A percentile compares a stretch with the other conserved stretches of the same genome.
These are phyloP conservation scores for Cercospora sp. DNA, from an alignment of 2,329 filamentous ascomycete genomes.

Conservation along the genomic window DNA sequence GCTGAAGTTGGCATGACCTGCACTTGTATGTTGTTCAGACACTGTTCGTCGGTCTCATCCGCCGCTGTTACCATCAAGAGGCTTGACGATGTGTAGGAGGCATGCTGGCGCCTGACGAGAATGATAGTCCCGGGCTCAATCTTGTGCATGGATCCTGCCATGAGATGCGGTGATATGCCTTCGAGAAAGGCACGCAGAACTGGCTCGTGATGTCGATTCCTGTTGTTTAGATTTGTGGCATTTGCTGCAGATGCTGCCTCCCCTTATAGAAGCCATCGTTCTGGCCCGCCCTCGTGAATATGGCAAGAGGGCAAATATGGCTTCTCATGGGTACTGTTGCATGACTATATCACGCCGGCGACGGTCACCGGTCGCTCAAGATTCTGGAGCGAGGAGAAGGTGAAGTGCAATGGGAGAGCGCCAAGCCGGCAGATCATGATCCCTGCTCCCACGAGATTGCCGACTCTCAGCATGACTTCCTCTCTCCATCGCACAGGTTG, in stretches of 20 bases:
- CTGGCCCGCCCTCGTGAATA: background rate
- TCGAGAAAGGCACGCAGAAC: background rate
- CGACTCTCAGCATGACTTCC: background rate
- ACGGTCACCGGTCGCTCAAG: background rate
- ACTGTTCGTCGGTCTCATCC: background rate
- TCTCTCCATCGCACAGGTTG: background rate
- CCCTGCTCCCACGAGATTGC: background rate
- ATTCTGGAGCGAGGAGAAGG: background rate
- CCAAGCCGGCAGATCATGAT: background rate
- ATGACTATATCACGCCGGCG: background rate
- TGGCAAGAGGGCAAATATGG: background rate
- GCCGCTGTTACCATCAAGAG: background rate
- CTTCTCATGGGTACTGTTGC: background rate
- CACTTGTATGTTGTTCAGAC: background rate
- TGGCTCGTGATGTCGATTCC: background rate
- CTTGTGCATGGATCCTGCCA: background rate
- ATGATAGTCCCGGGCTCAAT: background rate
- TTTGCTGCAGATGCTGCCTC: too few relatives aligned
- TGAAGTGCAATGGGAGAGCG: background rate
- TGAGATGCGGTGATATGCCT: background rate
- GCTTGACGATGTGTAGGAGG: background rate
- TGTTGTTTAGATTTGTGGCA: background rate
- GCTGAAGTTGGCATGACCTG: constrained; percentile 1
- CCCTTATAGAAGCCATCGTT: background rate
- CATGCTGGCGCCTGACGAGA: constrained; percentile 1